Base-by-base conservation (phyloP, 1,284 basidiomycete species). In the Puccinia horiana region DNA sequence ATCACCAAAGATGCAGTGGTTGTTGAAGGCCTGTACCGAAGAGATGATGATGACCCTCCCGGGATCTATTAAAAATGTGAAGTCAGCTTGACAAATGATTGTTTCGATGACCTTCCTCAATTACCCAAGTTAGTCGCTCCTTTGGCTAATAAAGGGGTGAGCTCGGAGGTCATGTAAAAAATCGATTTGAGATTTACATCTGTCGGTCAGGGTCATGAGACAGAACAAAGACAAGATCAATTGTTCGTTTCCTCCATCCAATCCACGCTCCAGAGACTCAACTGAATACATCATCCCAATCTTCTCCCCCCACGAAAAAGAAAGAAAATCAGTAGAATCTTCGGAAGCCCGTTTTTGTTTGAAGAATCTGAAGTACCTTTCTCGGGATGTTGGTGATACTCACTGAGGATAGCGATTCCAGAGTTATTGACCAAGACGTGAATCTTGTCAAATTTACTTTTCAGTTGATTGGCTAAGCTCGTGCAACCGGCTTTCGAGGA, bases 1-100 rank as follows among this genome's bases (percentile, higher is more conserved):
- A 8, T 85, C 85, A 20, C 83, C 82, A 58, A 67, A 69, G 32
- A 85, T 83, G 1, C 86, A 85, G 6, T 84, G 76, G 6, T 85
- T 86, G 2, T 82, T 78, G 58, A 85, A 84, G n/a, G 86, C 86
- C 23, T 86, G 86, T 16, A 84, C 84, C 2, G 85, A 86, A 49
- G 86, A 85, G 67, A 86, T 85, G 84, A 86, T 86, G 83, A 87
- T 84, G 9, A 87, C 86, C 32, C 83, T 82, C 23, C 83, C 86
- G 32, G 85, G 86, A 47, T 86, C 84, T 83, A 63, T 26, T 40
- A 32, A 63, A n/a, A 4, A 58, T 29, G 2, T 18, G 35, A 18
- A 18, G 6, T 40, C 35, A 26, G n/a, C 44, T n/a, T 26, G 8
- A 47, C 44, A 47, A 47, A 47, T 26, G 54, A 52, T 56, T 56